Evolutionary conservation across 2,329 filamentous ascomycete species (phyloP).

Genomic region (Neonectria sp.): DNA sequence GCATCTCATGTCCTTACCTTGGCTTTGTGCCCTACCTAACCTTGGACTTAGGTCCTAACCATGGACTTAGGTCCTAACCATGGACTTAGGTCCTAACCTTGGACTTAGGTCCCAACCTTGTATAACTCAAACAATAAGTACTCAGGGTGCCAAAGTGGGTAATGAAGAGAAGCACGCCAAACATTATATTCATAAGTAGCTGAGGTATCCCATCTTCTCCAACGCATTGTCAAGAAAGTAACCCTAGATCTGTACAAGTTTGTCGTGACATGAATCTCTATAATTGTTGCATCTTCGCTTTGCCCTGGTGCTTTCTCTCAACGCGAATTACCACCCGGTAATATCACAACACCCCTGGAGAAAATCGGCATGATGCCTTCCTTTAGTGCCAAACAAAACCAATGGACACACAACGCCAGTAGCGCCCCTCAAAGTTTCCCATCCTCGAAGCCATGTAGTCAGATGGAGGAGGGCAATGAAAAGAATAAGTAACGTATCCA

Average conservation of each 20-base stretch:
- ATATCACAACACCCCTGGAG: conserved; percentile 24
- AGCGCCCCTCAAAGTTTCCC: conserved; percentile 37
- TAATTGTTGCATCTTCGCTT: conserved; percentile 32
- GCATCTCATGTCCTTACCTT: no score
- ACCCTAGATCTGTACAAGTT: conserved; percentile 21
- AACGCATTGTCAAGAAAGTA: conserved; percentile 25
- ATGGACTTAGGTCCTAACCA: no score
- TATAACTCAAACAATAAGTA: no score
- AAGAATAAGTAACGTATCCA: conserved; percentile 36
- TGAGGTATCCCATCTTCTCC: conserved; percentile 27
- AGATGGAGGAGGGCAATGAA: conserved; percentile 33
- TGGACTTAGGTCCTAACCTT: no score
- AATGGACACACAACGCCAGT: conserved; percentile 44
- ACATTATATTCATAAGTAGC: conserved; percentile 40
- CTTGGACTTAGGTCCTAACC: no score
- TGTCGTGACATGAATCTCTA: conserved; percentile 30
- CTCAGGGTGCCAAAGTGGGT: no score
- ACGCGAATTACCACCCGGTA: conserved; percentile 24
- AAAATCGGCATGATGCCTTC: conserved; percentile 25
- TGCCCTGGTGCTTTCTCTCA: conserved; percentile 21
- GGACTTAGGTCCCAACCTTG: no score
- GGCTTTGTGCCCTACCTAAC: no score
- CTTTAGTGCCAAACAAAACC: conserved; percentile 12
- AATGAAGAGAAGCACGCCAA: conserved; percentile 8
- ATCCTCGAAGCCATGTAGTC: conserved; percentile 30